These are phyloP conservation scores for Aspergillus pseudoterreus DNA, from an alignment of 2,329 filamentous ascomycete species.

Conservation along the genomic window DNA sequence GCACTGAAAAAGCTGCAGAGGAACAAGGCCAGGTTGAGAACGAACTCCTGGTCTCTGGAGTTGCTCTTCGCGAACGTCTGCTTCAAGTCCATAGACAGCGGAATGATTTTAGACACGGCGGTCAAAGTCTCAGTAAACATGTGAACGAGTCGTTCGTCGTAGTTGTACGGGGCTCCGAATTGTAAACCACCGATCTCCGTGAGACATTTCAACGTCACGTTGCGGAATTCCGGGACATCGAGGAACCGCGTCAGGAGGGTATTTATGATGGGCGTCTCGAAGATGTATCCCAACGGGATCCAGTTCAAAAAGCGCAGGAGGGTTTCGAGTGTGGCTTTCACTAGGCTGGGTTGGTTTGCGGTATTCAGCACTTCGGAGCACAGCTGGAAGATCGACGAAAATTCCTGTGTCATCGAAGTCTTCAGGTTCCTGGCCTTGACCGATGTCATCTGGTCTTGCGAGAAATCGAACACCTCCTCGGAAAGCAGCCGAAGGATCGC, in stretches of 20 bases:
- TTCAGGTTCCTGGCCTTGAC: slow-evolving; percentile 94
- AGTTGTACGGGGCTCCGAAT: slow-evolving; percentile 70
- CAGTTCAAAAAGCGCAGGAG: slow-evolving; percentile 96
- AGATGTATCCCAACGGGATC: slow-evolving; percentile 98
- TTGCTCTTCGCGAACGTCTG: slow-evolving; percentile 88
- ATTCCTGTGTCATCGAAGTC: slow-evolving; percentile 97
- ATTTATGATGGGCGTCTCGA: slow-evolving; percentile 94
- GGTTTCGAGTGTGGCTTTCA: slow-evolving; percentile 96
- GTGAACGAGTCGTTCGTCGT: slow-evolving; percentile 91
- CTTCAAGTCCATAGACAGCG: slow-evolving; percentile 84
- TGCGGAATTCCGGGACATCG: slow-evolving; percentile 90
- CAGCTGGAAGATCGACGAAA: slow-evolving; percentile 96
- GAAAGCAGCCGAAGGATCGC: slow-evolving; percentile 91
- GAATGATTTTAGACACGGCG: slow-evolving; percentile 89
- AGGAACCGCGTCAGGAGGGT: slow-evolving; percentile 90
- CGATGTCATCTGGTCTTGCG: slow-evolving; percentile 98
- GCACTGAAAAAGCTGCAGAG: slow-evolving; percentile 95
- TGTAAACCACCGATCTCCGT: slow-evolving; percentile 95
- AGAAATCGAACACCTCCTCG: slow-evolving; percentile 98
- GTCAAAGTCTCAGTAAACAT: slow-evolving; percentile 98
- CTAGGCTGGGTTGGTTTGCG: slow-evolving; percentile 79
- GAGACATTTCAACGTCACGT: slow-evolving; percentile 92
- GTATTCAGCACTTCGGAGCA: slow-evolving; percentile 93
- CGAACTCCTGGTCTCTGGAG: slow-evolving; percentile 91
- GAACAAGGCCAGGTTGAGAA: slow-evolving; percentile 93